Conservation (phyloP, 306 rosid genomes). For the Ochetophila trinervis region DNA sequence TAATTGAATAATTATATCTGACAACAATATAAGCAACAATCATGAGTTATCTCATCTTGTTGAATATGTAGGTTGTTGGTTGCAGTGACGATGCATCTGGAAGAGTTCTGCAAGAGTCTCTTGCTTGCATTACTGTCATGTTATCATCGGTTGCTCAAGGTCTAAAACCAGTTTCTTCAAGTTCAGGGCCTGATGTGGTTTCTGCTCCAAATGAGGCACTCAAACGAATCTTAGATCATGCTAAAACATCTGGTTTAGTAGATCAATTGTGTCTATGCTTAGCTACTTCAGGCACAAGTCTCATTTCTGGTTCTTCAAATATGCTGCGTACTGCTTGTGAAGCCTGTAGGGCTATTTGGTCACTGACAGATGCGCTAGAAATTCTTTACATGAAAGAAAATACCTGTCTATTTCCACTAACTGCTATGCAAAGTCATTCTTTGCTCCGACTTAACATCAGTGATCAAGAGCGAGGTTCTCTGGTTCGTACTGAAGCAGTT, state of each 20-base stretch:
- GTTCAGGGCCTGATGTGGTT: conserved; percentile 43
- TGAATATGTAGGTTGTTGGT: conserved; percentile 62
- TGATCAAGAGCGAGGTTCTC: conserved; percentile 49
- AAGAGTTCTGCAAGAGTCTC: conserved; percentile 70
- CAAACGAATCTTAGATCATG: conserved; percentile 70
- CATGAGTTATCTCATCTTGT: conserved; percentile 30
- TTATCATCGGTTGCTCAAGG: conserved; percentile 65
- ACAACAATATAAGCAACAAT: conserved; percentile 16
- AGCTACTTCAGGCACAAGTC: conserved; percentile 76
- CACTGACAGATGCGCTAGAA: conserved; percentile 67
- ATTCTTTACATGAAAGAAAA: conserved; percentile 44
- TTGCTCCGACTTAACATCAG: conserved; percentile 40
- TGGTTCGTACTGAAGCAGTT: conserved; percentile 51
- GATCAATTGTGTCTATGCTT: conserved; percentile 79
- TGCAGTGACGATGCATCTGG: conserved; percentile 61
- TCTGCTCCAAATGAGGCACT: conserved; percentile 36
- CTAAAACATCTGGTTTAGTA: conserved; percentile 70
- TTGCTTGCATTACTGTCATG: conserved; percentile 69
- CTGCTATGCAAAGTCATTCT: conserved; percentile 54
- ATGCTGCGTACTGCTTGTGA: conserved; percentile 85
- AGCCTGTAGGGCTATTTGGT: conserved; percentile 86
- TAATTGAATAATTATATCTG: conserved; percentile 4
- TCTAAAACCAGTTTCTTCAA: conserved; percentile 46
- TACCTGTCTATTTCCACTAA: conserved; percentile 61
- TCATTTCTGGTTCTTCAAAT: conserved; percentile 78